phyloP scores from a whole-genome alignment of 352 stramenopile genomes.

The Phytophthora hibernalis region DNA sequence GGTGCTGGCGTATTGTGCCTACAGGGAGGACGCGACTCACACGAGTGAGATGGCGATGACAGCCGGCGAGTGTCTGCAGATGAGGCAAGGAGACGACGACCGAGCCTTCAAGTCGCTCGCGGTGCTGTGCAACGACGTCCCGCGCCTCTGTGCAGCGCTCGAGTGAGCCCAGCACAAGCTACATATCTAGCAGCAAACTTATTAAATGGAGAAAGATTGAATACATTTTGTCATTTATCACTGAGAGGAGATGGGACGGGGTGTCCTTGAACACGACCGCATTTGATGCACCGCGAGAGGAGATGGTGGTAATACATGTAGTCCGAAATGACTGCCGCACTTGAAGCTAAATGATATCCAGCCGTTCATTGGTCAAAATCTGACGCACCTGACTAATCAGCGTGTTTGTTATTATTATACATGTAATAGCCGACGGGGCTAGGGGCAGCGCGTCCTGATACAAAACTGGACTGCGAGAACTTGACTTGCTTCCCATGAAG shows the following conservation, averaged over 20 bases:
- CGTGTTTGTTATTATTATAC: too few species aligned
- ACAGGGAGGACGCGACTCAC: constrained; percentile 74
- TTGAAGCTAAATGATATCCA: constrained; percentile 27
- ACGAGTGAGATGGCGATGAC: constrained; percentile 65
- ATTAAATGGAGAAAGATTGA: constrained; percentile 28
- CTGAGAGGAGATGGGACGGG: constrained; percentile 17
- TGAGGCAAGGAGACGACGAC: constrained; percentile 74
- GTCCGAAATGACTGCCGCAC: constrained; percentile 17
- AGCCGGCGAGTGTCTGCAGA: constrained; percentile 66
- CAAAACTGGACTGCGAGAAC: constrained; percentile 29
- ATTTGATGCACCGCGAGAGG: too few species aligned
- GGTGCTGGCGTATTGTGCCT: constrained; percentile 77
- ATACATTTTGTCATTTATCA: constrained; percentile 19
- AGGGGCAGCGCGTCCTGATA: constrained; percentile 17
- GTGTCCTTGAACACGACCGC: constrained; percentile 65
- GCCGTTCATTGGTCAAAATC: constrained; percentile 30
- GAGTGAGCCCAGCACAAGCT: too few species aligned
- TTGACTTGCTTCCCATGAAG: constrained; percentile 31
- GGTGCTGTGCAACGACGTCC: constrained; percentile 68
- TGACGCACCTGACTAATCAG: constrained; percentile 20
- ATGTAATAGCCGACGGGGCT: constrained; percentile 39
- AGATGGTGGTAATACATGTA: too few species aligned
- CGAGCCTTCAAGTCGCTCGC: constrained; percentile 77
- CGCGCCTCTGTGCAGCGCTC: constrained; percentile 55
- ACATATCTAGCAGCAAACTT: constrained; percentile 10